These are phyloP conservation scores for Vitis rotundifolia DNA, from an alignment of 164 flowering plant genomes.

Conservation along the genomic window DNA sequence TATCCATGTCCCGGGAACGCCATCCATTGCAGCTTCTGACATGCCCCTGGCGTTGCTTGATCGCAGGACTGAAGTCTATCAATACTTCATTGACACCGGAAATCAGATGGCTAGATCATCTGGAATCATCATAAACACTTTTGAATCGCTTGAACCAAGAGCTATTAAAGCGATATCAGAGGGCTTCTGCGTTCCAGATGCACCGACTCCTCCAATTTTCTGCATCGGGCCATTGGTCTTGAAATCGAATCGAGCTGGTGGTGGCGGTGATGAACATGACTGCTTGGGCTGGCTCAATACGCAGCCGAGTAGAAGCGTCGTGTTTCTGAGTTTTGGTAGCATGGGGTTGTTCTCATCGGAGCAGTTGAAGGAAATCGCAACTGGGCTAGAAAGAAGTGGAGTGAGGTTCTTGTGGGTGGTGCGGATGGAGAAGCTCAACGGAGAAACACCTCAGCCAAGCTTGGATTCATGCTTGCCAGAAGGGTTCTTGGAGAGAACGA, in stretches of 20 bases:
- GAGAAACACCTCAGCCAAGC: slow-evolving; percentile 13
- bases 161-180: slow-evolving; percentile 14
- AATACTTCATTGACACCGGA: not conserved
- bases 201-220: slow-evolving; percentile 27
- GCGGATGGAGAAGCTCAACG: slow-evolving; percentile 6
- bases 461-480: slow-evolving; percentile 32
- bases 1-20: not conserved
- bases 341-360: slow-evolving; percentile 29
- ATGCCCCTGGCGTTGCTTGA: not conserved
- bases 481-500: slow-evolving; percentile 44
- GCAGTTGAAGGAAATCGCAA: slow-evolving; percentile 46
- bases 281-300: slow-evolving; percentile 42
- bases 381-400: slow-evolving; percentile 42
- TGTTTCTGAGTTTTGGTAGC: slow-evolving; percentile 48
- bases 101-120: slow-evolving; percentile 10
- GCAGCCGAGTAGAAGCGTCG: slow-evolving; percentile 40
- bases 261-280: slow-evolving; percentile 7
- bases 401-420: slow-evolving; percentile 50
- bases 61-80: not conserved
- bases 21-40: not conserved
- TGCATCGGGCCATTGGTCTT: not conserved
- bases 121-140: slow-evolving; percentile 37
- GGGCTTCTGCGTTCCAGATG: slow-evolving; percentile 20
- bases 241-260: not conserved
- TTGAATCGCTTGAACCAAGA: slow-evolving; percentile 24